Percentiles rank a stretch among this genome's conserved stretches.
Evolutionary conservation across 306 rosid genomes (phyloP).

Genomic region (Quercus dentata): DNA sequence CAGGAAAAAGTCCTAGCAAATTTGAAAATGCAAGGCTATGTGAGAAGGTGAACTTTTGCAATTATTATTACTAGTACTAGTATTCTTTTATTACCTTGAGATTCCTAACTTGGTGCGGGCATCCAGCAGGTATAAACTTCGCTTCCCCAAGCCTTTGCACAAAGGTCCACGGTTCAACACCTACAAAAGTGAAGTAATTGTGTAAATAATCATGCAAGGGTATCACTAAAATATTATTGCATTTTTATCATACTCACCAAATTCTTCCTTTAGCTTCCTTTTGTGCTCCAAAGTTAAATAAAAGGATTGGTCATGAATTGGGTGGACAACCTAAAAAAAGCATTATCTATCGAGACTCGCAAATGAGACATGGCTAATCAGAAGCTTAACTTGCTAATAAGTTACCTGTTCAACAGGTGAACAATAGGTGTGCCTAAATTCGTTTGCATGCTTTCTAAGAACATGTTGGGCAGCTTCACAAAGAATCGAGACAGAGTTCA

Average conservation of each 20-base stretch:
- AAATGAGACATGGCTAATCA: too few relatives aligned
- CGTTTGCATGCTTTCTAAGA: conserved; percentile 53
- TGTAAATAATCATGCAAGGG: conserved; percentile 4
- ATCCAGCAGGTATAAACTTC: conserved; percentile 87
- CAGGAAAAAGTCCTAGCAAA: too few relatives aligned
- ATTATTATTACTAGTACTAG: too few relatives aligned
- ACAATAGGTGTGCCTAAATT: conserved; percentile 12
- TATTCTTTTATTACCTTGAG: conserved; percentile 47
- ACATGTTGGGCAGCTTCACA: too few relatives aligned
- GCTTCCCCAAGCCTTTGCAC: conserved; percentile 79
- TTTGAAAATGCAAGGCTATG: too few relatives aligned
- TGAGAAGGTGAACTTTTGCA: too few relatives aligned
- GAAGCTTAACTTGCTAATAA: too few relatives aligned
- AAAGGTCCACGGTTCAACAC: conserved; percentile 81
- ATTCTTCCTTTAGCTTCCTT: conserved; percentile 69
- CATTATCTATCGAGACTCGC: neutral
- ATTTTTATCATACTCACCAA: conserved; percentile 41
- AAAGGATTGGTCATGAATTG: conserved; percentile 80
- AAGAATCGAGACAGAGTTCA: conserved; percentile 70
- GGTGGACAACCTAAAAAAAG: conserved; percentile 62
- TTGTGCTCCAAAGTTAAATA: conserved; percentile 70
- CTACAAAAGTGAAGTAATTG: conserved; percentile 24
- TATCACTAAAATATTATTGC: neutral
- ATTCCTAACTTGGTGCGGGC: conserved; percentile 92
- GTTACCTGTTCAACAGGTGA: too few relatives aligned